phyloP scores from a whole-genome alignment of 257 asterid genomes.

The Verbena officinalis region DNA sequence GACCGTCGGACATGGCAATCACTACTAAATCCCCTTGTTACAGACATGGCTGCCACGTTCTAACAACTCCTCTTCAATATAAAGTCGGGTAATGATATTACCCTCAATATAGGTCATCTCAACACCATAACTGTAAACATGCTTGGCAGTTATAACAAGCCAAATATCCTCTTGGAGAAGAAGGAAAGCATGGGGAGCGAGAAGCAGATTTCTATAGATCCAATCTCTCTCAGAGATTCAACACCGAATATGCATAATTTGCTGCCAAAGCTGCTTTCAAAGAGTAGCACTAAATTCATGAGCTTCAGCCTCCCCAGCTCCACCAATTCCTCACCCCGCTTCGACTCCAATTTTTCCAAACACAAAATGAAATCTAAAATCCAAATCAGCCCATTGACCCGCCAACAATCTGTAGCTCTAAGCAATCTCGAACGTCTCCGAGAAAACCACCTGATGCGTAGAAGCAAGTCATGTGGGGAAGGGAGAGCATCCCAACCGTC shows the following conservation, averaged over 20 bases:
- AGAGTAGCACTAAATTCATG: constrained; percentile 35
- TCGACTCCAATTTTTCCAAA: constrained; percentile 24
- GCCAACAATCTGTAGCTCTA: constrained; percentile 78
- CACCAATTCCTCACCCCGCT: constrained; percentile 51
- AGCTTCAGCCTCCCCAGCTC: constrained; percentile 74
- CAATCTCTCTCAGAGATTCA: constrained; percentile 46
- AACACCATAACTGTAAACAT: neutral
- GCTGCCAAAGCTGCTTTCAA: constrained; percentile 34
- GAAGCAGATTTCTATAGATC: constrained; percentile 75
- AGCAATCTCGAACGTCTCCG: constrained; percentile 65
- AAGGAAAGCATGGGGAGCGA: constrained; percentile 39
- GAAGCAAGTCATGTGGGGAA: constrained; percentile 84
- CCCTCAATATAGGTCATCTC: neutral
- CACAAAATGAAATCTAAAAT: constrained; percentile 38
- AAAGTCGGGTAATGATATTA: too few relatives aligned
- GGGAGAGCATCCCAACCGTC: constrained; percentile 60
- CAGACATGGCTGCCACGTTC: constrained; percentile 49
- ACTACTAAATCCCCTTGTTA: constrained; percentile 32
- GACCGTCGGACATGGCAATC: constrained; percentile 41
- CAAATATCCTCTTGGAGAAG: constrained; percentile 20
- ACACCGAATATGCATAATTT: neutral
- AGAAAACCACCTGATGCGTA: constrained; percentile 51
- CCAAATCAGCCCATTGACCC: constrained; percentile 31
- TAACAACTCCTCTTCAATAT: constrained; percentile 13
- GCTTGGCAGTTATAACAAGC: neutral